Evolutionary conservation across 495 filamentous ascomycete species (phyloP), one percentile per base, ranked within the genome.

Genomic region (Talaromyces ruber): DNA sequence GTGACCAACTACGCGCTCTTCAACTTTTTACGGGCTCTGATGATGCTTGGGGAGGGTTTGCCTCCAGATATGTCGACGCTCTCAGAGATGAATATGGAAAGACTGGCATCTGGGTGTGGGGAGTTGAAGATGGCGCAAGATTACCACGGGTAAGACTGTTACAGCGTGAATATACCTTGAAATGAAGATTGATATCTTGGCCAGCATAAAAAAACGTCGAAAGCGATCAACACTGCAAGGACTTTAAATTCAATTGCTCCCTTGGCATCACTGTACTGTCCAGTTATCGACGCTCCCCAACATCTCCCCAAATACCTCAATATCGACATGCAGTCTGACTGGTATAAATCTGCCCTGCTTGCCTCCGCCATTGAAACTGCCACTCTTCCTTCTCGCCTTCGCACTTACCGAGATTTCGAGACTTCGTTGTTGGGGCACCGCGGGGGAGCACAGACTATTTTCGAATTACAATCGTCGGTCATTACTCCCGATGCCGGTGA

Each of bases 1-100:
- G 92, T 63, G 94, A 99, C 70, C 86, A 90, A 62, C 78, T 98
- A 73, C 92, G 97, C 69, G 93, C 87, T 0, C 72, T 99, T 29
- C 92, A 98, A 67, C 67, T 98, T 22, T 81, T 97, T 56, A 80
- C 89, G 0, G 81, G 84, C 11, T 75, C 88, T 9, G 92, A 97
- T 70, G 92, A 96, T 80, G 93, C 90, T 2, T 99, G 94, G 95
- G 92, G 90, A 60, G 92, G 93, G 0, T 97, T 97, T 72, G 81
- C 88, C 9, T 77, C 86, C 3, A 79, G 79, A 67, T 97, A 96
- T 76, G 67, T 95, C 18, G 91, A 97, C 67, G 78, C 85, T 29
- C 67, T 99, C 39, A 74, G 89, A 67, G 94, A 99, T 69, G 95
- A 98, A 69, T 93, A 90, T 72, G 90, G 91, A 24, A 98, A 97